Percentiles rank a stretch among this genome's conserved stretches.
phyloP scores from a whole-genome alignment of 768 basidiomycete species.

The Xanthoconium purpureum region DNA sequence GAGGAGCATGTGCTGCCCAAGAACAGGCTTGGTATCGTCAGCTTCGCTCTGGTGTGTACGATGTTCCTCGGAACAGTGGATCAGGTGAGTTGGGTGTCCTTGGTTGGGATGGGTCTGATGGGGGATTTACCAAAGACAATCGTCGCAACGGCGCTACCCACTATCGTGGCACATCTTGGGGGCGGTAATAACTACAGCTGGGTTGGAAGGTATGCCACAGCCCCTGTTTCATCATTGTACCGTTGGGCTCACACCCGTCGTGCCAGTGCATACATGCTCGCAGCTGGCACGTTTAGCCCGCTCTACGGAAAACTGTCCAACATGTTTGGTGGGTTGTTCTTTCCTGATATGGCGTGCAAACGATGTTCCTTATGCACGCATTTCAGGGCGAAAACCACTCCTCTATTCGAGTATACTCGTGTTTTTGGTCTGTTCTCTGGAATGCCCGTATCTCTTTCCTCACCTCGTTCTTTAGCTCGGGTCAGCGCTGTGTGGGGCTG shows the following conservation, averaged over 20 bases:
- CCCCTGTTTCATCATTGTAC: background rate
- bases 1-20: constrained; percentile 50
- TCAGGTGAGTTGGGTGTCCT: constrained; percentile 37
- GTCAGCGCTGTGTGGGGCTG: constrained; percentile 77
- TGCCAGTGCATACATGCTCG: constrained; percentile 67
- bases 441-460: background rate
- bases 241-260: background rate
- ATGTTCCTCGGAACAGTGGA: constrained; percentile 48
- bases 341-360: background rate
- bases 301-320: constrained; percentile 47
- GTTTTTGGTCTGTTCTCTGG: constrained; percentile 42
- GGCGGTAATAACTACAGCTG: constrained; percentile 64
- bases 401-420: constrained; percentile 61
- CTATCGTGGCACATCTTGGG: constrained; percentile 60
- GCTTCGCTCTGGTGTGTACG: constrained; percentile 23
- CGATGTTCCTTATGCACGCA: background rate
- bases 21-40: constrained; percentile 17
- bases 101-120: background rate
- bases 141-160: constrained; percentile 68
- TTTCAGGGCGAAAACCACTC: constrained; percentile 60
- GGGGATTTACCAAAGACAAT: constrained; percentile 42
- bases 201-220: constrained; percentile 51
- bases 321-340: constrained; percentile 32
- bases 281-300: constrained; percentile 48
- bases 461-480: constrained; percentile 49